Evolutionary conservation across 2,329 filamentous ascomycete genomes (phyloP), one percentile per base, ranked within the genome.

Genomic region (Macrophomina tecta): DNA sequence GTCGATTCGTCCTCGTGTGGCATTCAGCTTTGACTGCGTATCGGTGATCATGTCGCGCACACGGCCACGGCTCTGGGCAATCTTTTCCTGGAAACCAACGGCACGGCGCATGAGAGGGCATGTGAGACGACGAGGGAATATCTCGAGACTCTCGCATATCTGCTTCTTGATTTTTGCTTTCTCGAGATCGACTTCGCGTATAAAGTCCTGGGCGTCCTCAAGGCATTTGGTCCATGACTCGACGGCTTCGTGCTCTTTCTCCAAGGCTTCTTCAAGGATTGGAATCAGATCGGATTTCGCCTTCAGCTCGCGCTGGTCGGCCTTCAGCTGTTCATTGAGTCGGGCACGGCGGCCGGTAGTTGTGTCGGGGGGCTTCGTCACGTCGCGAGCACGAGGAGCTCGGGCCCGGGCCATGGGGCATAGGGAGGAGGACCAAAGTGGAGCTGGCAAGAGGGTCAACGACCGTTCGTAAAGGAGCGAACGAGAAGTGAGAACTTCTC

Each of bases 111-210:
- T 65, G 28, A 65, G 63, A 23, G 63, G 63, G 42, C 63, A 65
- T 8, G 42, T n/a, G 14, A 65, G 51, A 32, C 40, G 63, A 2
- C 63, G 51, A 8, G 63, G 63, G n/a, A 56, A 65, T 12, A 48
- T 5, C n/a, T 55, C 63, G 12, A 65, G 49, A 18, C 63, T 65
- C 40, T 65, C 51, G 51, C 63, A 65, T 28, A 65, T 56, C 30
- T 65, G 63, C 51, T 65, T 65, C 63, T 65, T 65, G 51, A 65
- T 65, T 30, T 55, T 56, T 3, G 51, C 49, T 42, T 65, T 65
- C 49, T 65, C 63, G 11, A 36, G 40, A 30, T 65, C 63, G 40
- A 65, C 40, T 16, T 65, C 63, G 63, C 49, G 49, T 38, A 65
- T 65, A 32, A 65, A 65, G 51, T 65, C 63, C 49, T 56, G 48